These are phyloP conservation scores for Exsudoporus floridanus DNA, from an alignment of 1,284 basidiomycete genomes.

Conservation along the genomic window DNA sequence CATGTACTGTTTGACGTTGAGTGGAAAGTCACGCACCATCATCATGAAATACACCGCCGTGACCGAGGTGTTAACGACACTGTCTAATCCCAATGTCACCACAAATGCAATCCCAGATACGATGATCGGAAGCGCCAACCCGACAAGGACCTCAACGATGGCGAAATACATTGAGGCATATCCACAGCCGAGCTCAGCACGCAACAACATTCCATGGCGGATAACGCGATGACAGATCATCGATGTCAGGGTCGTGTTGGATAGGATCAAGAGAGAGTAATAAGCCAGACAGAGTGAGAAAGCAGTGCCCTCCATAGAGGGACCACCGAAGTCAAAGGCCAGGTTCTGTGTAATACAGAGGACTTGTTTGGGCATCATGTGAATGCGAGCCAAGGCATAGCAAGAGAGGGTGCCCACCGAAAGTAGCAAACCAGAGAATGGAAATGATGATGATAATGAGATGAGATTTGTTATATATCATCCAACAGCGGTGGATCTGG, in stretches of 20 bases:
- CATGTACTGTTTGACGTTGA: no score
- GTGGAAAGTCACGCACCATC: background rate
- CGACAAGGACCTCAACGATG: background rate
- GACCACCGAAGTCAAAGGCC: no score
- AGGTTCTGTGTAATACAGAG: no score
- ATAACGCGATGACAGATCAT: background rate
- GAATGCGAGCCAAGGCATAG: no score
- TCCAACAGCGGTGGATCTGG: background rate
- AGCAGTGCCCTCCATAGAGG: no score
- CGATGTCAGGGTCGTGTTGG: background rate
- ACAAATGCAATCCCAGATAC: background rate
- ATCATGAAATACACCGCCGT: background rate
- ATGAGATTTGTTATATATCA: background rate
- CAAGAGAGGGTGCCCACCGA: background rate
- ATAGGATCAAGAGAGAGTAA: background rate
- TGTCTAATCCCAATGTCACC: background rate
- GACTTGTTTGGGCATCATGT: no score
- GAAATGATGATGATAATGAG: background rate
- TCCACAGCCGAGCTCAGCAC: background rate
- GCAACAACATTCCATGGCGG: background rate
- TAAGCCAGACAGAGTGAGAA: no score
- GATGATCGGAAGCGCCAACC: background rate
- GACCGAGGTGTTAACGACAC: background rate
- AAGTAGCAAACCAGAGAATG: background rate
- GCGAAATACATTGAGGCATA: background rate